Evolutionary conservation across 192 early-diverging fungal genomes (phyloP).

Genomic region (Rhizoclosmatium globosum): DNA sequence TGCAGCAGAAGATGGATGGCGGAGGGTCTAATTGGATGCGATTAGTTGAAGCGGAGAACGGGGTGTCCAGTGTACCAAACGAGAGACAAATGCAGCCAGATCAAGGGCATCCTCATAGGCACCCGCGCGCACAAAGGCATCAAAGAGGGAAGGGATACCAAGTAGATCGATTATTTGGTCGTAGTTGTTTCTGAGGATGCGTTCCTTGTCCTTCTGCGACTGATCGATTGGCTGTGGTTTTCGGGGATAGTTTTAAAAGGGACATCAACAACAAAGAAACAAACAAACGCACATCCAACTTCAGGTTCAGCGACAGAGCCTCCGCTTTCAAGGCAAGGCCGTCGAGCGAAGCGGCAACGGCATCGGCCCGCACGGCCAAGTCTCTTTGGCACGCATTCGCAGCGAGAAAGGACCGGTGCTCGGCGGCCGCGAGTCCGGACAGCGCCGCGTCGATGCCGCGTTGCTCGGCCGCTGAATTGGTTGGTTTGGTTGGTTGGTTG

Average conservation of each 20-base stretch:
- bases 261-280: background rate
- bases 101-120: slow-evolving; percentile 89
- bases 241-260: background rate
- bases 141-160: slow-evolving; percentile 82
- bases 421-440: slow-evolving; percentile 68
- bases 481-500: background rate
- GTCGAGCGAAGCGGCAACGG: slow-evolving; percentile 57
- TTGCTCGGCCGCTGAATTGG: slow-evolving; percentile 47
- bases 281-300: background rate
- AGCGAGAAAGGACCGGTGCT: slow-evolving; percentile 66
- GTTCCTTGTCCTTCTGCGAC: slow-evolving; percentile 11
- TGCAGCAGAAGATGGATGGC: slow-evolving; percentile 64
- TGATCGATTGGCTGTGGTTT: slow-evolving; percentile 59
- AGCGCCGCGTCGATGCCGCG: slow-evolving; percentile 64
- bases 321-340: slow-evolving; percentile 56
- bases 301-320: slow-evolving; percentile 40
- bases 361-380: background rate
- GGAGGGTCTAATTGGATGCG: slow-evolving; percentile 22
- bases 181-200: slow-evolving; percentile 35
- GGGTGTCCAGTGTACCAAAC: slow-evolving; percentile 44
- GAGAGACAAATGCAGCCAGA: slow-evolving; percentile 70
- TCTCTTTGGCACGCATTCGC: slow-evolving; percentile 65
- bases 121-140: slow-evolving; percentile 81
- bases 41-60: background rate
- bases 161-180: slow-evolving; percentile 70